phyloP scores from a whole-genome alignment of 176 grass and related monocot species.

The Lolium multiflorum region DNA sequence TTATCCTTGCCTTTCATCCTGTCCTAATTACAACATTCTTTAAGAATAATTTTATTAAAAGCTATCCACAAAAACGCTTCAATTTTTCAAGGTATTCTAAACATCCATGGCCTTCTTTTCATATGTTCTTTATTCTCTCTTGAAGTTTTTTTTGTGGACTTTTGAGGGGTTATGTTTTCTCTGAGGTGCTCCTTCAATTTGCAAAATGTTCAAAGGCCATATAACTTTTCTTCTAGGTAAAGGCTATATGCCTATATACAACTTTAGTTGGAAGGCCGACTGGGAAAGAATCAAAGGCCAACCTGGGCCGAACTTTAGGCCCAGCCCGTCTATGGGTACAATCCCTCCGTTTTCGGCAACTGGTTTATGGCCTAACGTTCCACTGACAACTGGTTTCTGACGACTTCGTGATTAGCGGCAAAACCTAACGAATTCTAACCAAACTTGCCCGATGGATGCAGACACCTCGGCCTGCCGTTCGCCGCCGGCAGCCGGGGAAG shows the following conservation, averaged over 20 bases:
- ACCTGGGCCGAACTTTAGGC: too few species aligned
- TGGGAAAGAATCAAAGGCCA: background rate
- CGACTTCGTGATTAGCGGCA: background rate
- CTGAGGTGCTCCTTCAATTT: background rate
- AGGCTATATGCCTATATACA: too few species aligned
- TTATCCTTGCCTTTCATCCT: too few species aligned
- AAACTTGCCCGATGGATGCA: background rate
- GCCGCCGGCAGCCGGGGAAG: constrained; percentile 22
- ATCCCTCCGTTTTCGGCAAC: background rate
- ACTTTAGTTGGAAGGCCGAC: background rate
- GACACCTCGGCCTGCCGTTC: background rate
- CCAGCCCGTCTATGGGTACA: background rate
- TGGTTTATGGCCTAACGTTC: background rate
- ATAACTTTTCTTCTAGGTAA: background rate
- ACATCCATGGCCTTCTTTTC: too few species aligned
- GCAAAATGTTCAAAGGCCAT: background rate
- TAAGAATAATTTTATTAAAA: too few species aligned
- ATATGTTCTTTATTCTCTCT: too few species aligned
- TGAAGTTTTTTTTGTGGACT: background rate
- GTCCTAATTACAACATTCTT: too few species aligned
- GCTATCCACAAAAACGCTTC: too few species aligned
- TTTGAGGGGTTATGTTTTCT: background rate
- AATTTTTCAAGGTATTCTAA: too few species aligned
- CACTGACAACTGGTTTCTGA: background rate
- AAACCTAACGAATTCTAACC: background rate